Base-by-base conservation (phyloP, 2,329 filamentous ascomycete species). In the Pseudogymnoascus sp. region DNA sequence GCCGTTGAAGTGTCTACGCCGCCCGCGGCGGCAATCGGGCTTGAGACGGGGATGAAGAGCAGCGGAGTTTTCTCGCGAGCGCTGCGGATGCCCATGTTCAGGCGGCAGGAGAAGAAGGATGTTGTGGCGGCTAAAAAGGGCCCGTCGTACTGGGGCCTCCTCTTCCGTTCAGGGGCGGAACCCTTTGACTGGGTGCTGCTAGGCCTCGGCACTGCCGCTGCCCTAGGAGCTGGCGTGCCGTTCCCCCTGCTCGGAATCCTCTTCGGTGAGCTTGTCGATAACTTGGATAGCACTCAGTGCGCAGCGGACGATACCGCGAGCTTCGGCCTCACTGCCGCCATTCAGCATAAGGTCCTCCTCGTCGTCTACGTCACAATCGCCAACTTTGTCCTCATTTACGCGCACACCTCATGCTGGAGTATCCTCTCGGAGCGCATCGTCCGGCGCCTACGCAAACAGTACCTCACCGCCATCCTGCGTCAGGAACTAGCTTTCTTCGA, bases 181-280 rank as follows among this genome's bases (percentile, higher is more conserved):
- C 16, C 40, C 21, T 39, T 63, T 36, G 75, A 77, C 64, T 64
- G 72, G 57, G 37, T 66, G 16, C 69, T 75, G 14, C 69, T 80
- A 42, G 63, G 76, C 60, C 68, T 73, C 54, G 80, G 79, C 63
- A 69, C 70, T 64, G 62, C 80, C 34, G 75, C 76, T 62, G 80
- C 83, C 63, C 81, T 82, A 37, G 82, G 77, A 21, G 80, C 84
- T 14, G 85, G 85, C 62, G 78, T 85, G 2, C 85, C 85, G 0
- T 86, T 87, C 66, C 85, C 85, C 11, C 74, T 88, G 14, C 80
- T 87, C 69, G 84, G 82, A 64, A 84, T 88, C 66, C 75, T 88
- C 59, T 87, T 88, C 68, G 85, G 86, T 66, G 77, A 87, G 71
- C 80, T 88, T 8, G 77, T 88, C 65, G 84, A 88, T 68, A 78